A percentile compares a stretch with the other conserved stretches of the same genome.
Conservation (phyloP, 768 basidiomycete genomes). For the Hortiboletus flavorubellus region DNA sequence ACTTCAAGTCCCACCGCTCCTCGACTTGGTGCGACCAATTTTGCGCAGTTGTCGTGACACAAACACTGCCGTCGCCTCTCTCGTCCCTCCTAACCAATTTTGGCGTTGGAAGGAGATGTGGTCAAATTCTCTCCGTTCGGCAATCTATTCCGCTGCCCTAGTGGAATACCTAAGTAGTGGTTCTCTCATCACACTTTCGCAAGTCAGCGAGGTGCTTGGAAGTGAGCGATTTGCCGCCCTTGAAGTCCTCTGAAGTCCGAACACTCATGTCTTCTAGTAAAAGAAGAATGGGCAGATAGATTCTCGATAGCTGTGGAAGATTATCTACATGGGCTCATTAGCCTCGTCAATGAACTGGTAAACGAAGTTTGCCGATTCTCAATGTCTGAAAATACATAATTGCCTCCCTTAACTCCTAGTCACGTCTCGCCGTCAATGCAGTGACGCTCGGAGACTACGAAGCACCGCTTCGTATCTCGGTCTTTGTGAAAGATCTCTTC, state of each 20-base stretch:
- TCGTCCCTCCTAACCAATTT: conserved; percentile 68
- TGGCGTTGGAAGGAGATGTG: conserved; percentile 89
- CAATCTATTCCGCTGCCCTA: conserved; percentile 63
- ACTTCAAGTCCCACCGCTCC: conserved; percentile 53
- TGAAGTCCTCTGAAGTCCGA: neutral
- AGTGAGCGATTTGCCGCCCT: conserved; percentile 44
- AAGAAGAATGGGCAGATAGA: conserved; percentile 65
- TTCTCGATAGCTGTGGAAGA: conserved; percentile 68
- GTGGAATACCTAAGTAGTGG: conserved; percentile 61
- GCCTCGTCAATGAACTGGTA: conserved; percentile 77
- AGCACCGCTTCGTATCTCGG: conserved; percentile 71
- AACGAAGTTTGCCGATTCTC: conserved; percentile 20
- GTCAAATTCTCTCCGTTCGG: conserved; percentile 63
- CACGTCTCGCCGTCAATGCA: conserved; percentile 73
- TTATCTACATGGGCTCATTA: conserved; percentile 78
- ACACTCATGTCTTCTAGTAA: conserved; percentile 42
- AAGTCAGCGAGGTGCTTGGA: conserved; percentile 55
- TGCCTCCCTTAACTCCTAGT: conserved; percentile 40
- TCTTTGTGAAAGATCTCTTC: conserved; percentile 78
- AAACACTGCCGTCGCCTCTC: conserved; percentile 47
- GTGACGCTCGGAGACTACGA: conserved; percentile 83
- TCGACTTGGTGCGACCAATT: conserved; percentile 55
- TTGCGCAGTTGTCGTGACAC: conserved; percentile 53
- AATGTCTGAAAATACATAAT: neutral
- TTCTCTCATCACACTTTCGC: conserved; percentile 53